Percentiles rank a stretch among this genome's conserved stretches.
phyloP scores from a whole-genome alignment of 257 asterid species.

The Nicotiana otophora region DNA sequence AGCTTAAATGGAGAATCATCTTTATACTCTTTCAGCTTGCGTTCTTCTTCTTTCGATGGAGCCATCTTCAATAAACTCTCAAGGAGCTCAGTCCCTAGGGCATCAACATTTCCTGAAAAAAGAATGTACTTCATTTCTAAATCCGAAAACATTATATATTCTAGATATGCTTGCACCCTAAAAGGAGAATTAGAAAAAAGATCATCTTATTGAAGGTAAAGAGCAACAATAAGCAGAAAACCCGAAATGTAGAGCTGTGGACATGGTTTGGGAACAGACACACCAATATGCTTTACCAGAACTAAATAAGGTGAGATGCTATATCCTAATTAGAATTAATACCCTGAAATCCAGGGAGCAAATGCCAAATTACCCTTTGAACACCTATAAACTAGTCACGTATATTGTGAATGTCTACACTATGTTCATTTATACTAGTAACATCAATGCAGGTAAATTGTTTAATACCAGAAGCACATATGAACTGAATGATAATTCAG shows the following conservation, averaged over 20 bases:
- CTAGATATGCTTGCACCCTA: background rate
- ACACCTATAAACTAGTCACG: background rate
- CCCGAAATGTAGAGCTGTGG: background rate
- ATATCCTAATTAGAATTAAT: background rate
- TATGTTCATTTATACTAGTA: background rate
- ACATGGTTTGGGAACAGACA: background rate
- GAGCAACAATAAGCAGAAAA: background rate
- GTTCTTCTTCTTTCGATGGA: conserved; percentile 89
- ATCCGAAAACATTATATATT: background rate
- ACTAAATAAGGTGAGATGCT: background rate
- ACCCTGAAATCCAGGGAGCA: background rate
- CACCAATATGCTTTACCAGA: background rate
- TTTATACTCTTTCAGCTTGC: conserved; percentile 61
- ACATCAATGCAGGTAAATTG: background rate
- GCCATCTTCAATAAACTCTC: conserved; percentile 95
- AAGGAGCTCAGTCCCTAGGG: conserved; percentile 79
- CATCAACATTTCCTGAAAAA: conserved; percentile 69
- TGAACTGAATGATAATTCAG: background rate
- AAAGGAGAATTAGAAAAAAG: background rate
- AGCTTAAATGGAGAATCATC: conserved; percentile 73
- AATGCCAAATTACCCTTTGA: background rate
- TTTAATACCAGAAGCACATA: background rate
- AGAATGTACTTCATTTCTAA: background rate
- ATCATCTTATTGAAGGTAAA: background rate
- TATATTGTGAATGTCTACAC: background rate